These are phyloP conservation scores for Didymella exigua DNA, from an alignment of 2,329 filamentous ascomycete species.

Conservation along the genomic window DNA sequence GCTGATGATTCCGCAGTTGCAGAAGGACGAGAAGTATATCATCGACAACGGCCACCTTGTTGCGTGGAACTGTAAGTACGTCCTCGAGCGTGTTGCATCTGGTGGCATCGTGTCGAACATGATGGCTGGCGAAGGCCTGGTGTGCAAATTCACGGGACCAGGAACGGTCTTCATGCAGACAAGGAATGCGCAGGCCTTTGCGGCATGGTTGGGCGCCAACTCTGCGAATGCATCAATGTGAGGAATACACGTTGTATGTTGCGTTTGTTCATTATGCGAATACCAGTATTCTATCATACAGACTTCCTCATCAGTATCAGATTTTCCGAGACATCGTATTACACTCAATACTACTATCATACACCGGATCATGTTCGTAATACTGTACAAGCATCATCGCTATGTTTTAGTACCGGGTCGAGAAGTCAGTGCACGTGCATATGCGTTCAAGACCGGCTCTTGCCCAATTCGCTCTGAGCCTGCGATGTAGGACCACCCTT, in stretches of 20 bases:
- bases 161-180: constrained; percentile 94
- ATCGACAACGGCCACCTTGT: constrained; percentile 93
- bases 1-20: constrained; percentile 47
- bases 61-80: constrained; percentile 95
- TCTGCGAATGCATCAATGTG: constrained; percentile 15
- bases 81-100: constrained; percentile 85
- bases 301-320: not conserved
- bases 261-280: constrained; percentile 5
- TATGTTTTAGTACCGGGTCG: not conserved
- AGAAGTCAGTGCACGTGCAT: not conserved
- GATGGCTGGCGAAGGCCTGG: constrained; percentile 81
- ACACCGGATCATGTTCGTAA: not conserved
- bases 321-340: not conserved
- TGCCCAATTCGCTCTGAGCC: constrained; percentile 43
- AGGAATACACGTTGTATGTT: not conserved
- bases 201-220: constrained; percentile 54
- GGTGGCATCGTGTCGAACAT: constrained; percentile 92
- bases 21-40: constrained; percentile 80
- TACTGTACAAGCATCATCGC: not conserved
- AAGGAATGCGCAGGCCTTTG: constrained; percentile 74
- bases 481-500: constrained; percentile 39
- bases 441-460: constrained; percentile 25
- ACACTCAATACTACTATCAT: not conserved
- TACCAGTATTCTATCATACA: constrained; percentile 5
- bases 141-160: constrained; percentile 90